Base-by-base conservation (phyloP, 495 filamentous ascomycete genomes). In the Diplogelasinospora grovesii region DNA sequence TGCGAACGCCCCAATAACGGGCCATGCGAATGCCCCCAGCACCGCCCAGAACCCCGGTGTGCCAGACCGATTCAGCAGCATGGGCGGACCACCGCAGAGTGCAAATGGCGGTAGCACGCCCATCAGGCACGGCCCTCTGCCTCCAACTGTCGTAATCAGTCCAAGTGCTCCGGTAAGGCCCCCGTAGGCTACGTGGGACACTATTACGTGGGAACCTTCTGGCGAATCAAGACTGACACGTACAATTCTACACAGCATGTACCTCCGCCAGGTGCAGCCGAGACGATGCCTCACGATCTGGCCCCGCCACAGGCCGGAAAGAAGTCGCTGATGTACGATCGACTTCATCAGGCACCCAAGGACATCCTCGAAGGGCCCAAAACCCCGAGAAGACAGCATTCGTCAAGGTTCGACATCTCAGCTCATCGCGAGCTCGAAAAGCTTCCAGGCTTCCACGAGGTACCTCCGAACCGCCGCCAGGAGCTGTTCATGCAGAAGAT, bases 401-500 rank as follows among this genome's bases (percentile, higher is more conserved):
- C 93, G 19, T 99, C 92, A 14, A 78, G 93, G 46, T 97, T 99
- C 58, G 90, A 97, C 57, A 92, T 99, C 46, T 99, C 92, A 5
- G 87, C 93, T 41, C 87, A 95, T 58, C 75, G 92, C 49, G 92
- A 99, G 65, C 69, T 99, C 29, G 93, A 97, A 57, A 99, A 99
- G 66, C 71, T 97, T 9, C 89, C 89, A 1, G 90, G 92, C n/a
- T 99, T 99, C 68, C 92, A 97, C 59, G 92, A 99, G 65, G 92
- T 97, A 34, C 83, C 90, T 8, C 93, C 92, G 14, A 89, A 94
- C 48, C 79, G 89, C 24, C 83, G 92, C 37, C 90, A 99, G 67
- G 92, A 97, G 29, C 75, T 99, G 13, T 99, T 99, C 68, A 95
- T 99, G 90, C 89, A 97, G 61, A 99, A 99, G 74, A 93, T 99